Conservation (phyloP, 225 moss, liverwort and hornwort species). For the Sphagnum tenellum region DNA sequence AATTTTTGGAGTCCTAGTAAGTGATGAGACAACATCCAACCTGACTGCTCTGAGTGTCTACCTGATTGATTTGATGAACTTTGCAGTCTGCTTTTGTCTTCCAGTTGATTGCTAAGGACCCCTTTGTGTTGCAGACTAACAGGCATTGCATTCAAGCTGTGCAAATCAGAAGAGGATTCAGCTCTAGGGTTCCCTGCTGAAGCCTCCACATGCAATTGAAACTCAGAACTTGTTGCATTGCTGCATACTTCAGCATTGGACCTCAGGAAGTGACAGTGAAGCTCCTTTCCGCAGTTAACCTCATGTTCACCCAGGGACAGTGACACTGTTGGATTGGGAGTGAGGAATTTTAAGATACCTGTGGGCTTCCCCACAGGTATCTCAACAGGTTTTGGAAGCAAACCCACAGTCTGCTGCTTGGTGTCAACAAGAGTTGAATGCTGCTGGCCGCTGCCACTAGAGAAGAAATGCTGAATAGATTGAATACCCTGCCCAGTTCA, state of each 20-base stretch:
- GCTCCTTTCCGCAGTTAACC: neutral
- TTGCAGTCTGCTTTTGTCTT: too few relatives aligned
- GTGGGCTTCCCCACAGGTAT: conserved; percentile 23
- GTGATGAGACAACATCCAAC: too few relatives aligned
- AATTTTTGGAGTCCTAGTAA: too few relatives aligned
- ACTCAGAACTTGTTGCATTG: neutral
- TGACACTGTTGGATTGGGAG: conserved; percentile 9
- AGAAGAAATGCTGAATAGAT: conserved; percentile 81
- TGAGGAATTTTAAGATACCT: conserved; percentile 57
- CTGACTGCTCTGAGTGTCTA: too few relatives aligned
- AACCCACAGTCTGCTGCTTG: conserved; percentile 8
- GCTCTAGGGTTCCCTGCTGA: too few relatives aligned
- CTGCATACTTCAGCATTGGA: conserved; percentile 1
- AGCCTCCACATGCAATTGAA: too few relatives aligned
- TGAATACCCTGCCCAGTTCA: conserved; percentile 46
- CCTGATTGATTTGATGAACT: too few relatives aligned
- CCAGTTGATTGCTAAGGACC: too few relatives aligned
- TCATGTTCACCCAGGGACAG: conserved; percentile 10
- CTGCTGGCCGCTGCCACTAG: conserved; percentile 11
- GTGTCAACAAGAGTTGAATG: conserved; percentile 11
- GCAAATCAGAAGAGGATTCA: too few relatives aligned
- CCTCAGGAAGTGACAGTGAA: neutral
- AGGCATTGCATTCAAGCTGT: too few relatives aligned
- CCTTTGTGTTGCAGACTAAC: too few relatives aligned
- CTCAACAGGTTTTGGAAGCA: conserved; percentile 11